Evolutionary conservation across 805 yeast species (phyloP).

Genomic region (Kodamaea jinghongensis): DNA sequence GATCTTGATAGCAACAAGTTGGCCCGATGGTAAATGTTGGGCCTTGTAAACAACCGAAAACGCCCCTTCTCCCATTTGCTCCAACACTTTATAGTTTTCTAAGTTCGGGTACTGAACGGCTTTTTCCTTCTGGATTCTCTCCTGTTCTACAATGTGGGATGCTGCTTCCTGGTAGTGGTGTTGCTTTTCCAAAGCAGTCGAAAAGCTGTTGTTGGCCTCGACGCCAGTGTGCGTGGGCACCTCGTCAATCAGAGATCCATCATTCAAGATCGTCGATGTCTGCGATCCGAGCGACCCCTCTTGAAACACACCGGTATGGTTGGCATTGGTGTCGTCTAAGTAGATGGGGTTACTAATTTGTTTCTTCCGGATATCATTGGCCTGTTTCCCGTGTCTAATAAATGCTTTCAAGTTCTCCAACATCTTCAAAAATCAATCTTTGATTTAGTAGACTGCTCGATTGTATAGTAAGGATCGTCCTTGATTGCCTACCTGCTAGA

Average conservation of each 20-base stretch:
- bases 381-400: slow-evolving; percentile 64
- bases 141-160: slow-evolving; percentile 36
- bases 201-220: slow-evolving; percentile 4
- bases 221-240: slow-evolving; percentile 1
- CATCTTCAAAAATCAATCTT: too few relatives aligned
- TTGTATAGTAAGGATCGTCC: too few relatives aligned
- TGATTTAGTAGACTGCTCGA: too few relatives aligned
- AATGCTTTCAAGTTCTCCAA: slow-evolving; percentile 54
- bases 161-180: slow-evolving; percentile 26
- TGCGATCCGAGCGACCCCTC: slow-evolving; percentile 3
- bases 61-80: slow-evolving; percentile 77
- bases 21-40: slow-evolving; percentile 32
- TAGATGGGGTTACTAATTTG: slow-evolving; percentile 8
- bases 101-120: slow-evolving; percentile 33
- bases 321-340: slow-evolving; percentile 1
- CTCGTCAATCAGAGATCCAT: background rate
- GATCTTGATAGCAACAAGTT: slow-evolving; percentile 52
- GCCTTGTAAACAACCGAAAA: slow-evolving; percentile 75
- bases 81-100: slow-evolving; percentile 43
- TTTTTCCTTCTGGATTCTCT: slow-evolving; percentile 22
- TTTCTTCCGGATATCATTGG: slow-evolving; percentile 32
- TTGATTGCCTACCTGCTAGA: too few relatives aligned
- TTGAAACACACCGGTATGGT: background rate
- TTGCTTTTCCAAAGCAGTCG: slow-evolving; percentile 3
- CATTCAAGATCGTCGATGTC: slow-evolving; percentile 4